Conservation (phyloP, 805 yeast species). For the Yamadazyma sp. region DNA sequence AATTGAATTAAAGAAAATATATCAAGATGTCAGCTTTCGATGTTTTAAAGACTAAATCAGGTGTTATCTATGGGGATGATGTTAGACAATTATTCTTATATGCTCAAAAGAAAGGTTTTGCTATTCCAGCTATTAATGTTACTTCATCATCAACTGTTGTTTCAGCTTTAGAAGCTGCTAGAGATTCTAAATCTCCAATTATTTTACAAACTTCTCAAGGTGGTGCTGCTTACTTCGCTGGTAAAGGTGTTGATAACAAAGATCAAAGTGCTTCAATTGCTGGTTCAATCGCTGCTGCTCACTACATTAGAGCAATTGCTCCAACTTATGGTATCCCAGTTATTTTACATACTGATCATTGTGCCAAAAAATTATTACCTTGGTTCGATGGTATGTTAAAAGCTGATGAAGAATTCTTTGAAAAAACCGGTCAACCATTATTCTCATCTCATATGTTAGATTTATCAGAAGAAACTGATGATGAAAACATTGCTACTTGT, state of each 20-base stretch:
- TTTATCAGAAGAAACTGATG: constrained; percentile 93
- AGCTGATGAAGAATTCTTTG: constrained; percentile 93
- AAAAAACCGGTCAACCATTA: constrained; percentile 85
- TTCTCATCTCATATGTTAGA: constrained; percentile 99
- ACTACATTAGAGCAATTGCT: constrained; percentile 94
- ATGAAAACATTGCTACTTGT: constrained; percentile 92
- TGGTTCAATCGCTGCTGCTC: constrained; percentile 97
- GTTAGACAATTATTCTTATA: constrained; percentile 83
- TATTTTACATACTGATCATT: constrained; percentile 95
- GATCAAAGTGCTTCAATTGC: constrained; percentile 92
- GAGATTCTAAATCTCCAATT: constrained; percentile 74
- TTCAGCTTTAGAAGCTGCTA: constrained; percentile 47
- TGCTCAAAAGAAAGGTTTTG: constrained; percentile 90
- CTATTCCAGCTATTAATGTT: constrained; percentile 98
- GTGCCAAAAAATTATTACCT: constrained; percentile 96
- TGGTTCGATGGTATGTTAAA: constrained; percentile 98
- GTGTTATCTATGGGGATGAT: constrained; percentile 99
- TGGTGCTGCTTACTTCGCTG: constrained; percentile 99
- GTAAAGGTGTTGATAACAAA: constrained; percentile 95
- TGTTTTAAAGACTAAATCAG: constrained; percentile 84
- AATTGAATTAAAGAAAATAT: neutral
- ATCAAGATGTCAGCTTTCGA: constrained; percentile 58
- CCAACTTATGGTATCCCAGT: constrained; percentile 97
- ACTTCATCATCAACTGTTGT: constrained; percentile 94
- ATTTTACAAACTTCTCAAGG: constrained; percentile 97